phyloP scores from a whole-genome alignment of 768 basidiomycete species.

The Leccinum boreale region DNA sequence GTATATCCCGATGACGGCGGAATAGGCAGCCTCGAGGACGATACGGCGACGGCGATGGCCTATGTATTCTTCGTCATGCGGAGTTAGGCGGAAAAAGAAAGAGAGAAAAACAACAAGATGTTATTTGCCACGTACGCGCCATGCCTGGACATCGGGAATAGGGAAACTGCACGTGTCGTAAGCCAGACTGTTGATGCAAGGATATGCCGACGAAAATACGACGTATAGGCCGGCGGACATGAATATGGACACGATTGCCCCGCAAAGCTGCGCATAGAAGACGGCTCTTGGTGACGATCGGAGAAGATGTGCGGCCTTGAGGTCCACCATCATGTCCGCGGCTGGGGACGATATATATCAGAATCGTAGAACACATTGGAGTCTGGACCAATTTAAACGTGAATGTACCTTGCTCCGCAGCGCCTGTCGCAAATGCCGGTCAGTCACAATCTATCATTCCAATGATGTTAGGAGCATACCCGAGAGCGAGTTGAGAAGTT shows the following conservation, averaged over 20 bases:
- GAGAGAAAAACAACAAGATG: background rate
- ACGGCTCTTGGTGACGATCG: background rate
- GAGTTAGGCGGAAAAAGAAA: background rate
- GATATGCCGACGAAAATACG: slow-evolving; percentile 3
- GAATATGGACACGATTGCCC: slow-evolving; percentile 2
- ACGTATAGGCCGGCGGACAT: background rate
- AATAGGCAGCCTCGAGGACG: background rate
- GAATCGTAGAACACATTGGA: background rate
- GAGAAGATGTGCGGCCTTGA: slow-evolving; percentile 1
- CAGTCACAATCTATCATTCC: no score
- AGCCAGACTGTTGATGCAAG: background rate
- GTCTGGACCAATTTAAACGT: background rate
- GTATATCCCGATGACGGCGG: background rate
- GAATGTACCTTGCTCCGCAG: no score
- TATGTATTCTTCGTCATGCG: background rate
- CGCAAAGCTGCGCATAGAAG: background rate
- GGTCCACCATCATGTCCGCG: background rate
- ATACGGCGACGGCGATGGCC: background rate
- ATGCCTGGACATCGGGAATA: slow-evolving; percentile 2
- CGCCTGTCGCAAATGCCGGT: no score
- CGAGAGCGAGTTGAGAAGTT: background rate
- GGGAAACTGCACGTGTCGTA: slow-evolving; percentile 5
- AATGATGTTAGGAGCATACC: no score
- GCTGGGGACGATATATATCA: background rate
- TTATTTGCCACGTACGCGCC: background rate